Percentiles rank a stretch among this genome's conserved stretches.
phyloP scores from a whole-genome alignment of 305 asterid genomes.

The Stenogyne calaminthoides region DNA sequence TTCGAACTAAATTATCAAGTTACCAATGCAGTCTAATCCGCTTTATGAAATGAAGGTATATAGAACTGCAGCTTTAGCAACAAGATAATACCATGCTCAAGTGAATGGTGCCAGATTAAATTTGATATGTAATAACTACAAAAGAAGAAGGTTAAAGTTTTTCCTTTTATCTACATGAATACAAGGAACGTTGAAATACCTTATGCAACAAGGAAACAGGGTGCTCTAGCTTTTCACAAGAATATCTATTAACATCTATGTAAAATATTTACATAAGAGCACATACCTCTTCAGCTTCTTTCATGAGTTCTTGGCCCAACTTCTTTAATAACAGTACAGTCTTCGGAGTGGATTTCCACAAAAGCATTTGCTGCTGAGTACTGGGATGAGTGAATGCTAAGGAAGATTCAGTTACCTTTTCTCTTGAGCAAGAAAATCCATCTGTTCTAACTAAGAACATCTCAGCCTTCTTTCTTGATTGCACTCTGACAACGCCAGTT shows the following conservation, averaged over 20 bases:
- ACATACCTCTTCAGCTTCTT: constrained; percentile 91
- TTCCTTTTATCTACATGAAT: constrained; percentile 7
- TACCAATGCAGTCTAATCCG: not conserved
- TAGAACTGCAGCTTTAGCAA: constrained; percentile 10
- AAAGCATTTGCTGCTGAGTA: constrained; percentile 99
- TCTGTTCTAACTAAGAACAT: constrained; percentile 99
- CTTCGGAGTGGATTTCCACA: constrained; percentile 98
- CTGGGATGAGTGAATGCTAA: constrained; percentile 99
- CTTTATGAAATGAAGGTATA: constrained; percentile 16
- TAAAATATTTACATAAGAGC: constrained; percentile 26
- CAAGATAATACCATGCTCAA: constrained; percentile 20
- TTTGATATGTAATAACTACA: not conserved
- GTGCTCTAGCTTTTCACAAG: constrained; percentile 16
- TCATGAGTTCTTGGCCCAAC: constrained; percentile 94
- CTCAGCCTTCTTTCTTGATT: constrained; percentile 97
- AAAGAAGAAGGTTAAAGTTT: not conserved
- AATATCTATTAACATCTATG: constrained; percentile 17
- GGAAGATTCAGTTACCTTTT: constrained; percentile 96
- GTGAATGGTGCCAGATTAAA: constrained; percentile 7
- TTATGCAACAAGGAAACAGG: constrained; percentile 19
- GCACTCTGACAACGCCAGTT: constrained; percentile 97
- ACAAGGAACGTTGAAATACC: constrained; percentile 17
- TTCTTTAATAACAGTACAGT: constrained; percentile 89
- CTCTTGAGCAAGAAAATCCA: constrained; percentile 93
- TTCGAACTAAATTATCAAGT: constrained; percentile 6